Base-by-base conservation (phyloP, 2,329 filamentous ascomycete genomes). In the Botrytis hyacinthi region DNA sequence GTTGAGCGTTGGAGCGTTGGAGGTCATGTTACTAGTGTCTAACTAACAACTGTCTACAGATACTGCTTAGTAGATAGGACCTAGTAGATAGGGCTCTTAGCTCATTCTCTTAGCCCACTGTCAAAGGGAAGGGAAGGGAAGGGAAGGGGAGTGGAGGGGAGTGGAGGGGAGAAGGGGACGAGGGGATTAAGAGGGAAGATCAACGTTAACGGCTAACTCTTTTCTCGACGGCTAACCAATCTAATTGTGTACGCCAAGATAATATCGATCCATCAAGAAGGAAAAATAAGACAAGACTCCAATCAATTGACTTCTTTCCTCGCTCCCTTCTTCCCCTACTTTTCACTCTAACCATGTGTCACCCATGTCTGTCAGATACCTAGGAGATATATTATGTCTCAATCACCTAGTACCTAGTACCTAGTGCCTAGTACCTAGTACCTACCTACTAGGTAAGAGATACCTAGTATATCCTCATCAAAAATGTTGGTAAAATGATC, bases 1-100 rank as follows among this genome's bases (percentile, higher is more conserved):
- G 32, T 44, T 51, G 46, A 26, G 46, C 46, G 46, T 37, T 4
- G 6, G 35, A 37, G 35, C 35, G 5, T 22, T 48, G 10, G 46
- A 51, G 9, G 46, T 12, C 18, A 54, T 29, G 32, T 29, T 46
- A 29, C 37, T 42, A 16, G 63, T 48, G 32, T 44, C 40, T n/a
- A 68, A n/a, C 40, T n/a, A 68, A n/a, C 9, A 37, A 8, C 48
- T 51, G 48, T n/a, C 22, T 12, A 14, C 65, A 42, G 37, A 68
- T 29, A n/a, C 37, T 37, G n/a, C n/a, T n/a, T 14, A 12, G 40
- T 40, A 40, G 40, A 40, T 22, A 54, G 26, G 14, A 16, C 14
- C 26, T n/a, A 16, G 48, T n/a, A 51, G 48, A 51, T 51, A 42
- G 48, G 65, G 65, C 46, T 67, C 44, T 54, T 54, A 67, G 65